Base-by-base conservation (phyloP, 2,329 filamentous ascomycete genomes). In the Cladobotryum protrusum region DNA sequence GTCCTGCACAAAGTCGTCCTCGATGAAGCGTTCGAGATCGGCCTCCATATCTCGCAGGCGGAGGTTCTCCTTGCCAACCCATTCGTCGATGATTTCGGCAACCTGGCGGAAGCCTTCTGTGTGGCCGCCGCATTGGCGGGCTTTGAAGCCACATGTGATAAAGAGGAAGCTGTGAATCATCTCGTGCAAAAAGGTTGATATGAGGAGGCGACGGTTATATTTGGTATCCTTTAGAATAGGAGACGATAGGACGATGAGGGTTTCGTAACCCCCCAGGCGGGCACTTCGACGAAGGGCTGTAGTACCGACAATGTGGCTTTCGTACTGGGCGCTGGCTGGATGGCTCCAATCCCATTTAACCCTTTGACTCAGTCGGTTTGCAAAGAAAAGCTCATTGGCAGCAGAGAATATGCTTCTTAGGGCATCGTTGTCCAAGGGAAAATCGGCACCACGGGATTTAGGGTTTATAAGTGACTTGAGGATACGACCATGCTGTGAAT, bases 141-240 rank as follows among this genome's bases (percentile, higher is more conserved):
- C 81, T 40, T 74, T 71, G 60, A 81, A 77, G 4, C 82, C 82
- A 56, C 80, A 83, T 46, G 68, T 71, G 50, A 85, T 75, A 56
- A 85, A 85, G 14, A 85, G 68, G 59, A 83, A 85, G 63, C 81
- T 81, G 65, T 85, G 82, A 43, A 85, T 81, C 57, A 85, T 74
- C 64, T 86, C 82, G 59, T 85, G 82, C 43, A 86, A 59, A 54
- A 86, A 84, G 0, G 82, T 82, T 6, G 78, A 80, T 44, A 85
- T 82, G 48, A 85, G 72, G 14, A 85, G 69, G 6, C 79, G 72
- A 5, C 81, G 68, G 60, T 81, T 82, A 62, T 81, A 85, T 44
- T 69, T 72, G 13, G 65, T 71, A 54, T 78, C 72, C 36, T 68
- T 70, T n/a, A 85, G 71, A 13, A 85, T 81, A 0, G 79, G 76